Evolutionary conservation across 1,139 yeast genomes (phyloP), one percentile per base, ranked within the genome.

Genomic region (Hansenula lynferdii): DNA sequence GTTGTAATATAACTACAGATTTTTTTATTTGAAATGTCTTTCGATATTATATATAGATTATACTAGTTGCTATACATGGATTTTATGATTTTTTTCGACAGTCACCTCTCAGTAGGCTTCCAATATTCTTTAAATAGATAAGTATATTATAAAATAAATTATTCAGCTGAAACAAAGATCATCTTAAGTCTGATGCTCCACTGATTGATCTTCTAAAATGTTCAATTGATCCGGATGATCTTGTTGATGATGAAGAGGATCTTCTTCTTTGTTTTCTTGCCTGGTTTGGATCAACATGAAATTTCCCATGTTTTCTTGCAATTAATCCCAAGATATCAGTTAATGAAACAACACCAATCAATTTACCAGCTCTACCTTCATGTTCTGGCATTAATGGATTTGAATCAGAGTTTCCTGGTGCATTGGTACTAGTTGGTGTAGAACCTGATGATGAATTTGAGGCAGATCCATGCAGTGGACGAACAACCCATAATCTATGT

Each of bases 401-500:
- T 8, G 50, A 30, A 14, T 60, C 50, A 5, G 55, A 51, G 17
- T 53, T 45, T 6, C 37, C 44, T 2, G 52, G 16, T 6, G 43
- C 24, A 3, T 44, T 27, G 4, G 47, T 39, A 10, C 42, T 44
- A 31, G 53, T 19, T 5, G 57, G 38, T 4, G 49, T 33, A 4
- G 50, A 31, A 8, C 33, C 33, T 5, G 45, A 21, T 8, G 44
- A 20, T 6, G 42, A 31, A 8, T 43, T 40, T 4, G 50, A 39
- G 5, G 46, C 32, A 4, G 39, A 29, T n/a, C 32, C 35, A 20
- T 44, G 22, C 6, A 41, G 43, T 22, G 80, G 77, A 53, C 85
- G 90, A 18, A 87, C 96, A 41, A 90, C 81, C 97, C 97, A 90
- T 49, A 90, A 68, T 58, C 97, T 75, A 64, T 92, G 98, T 12